Evolutionary conservation across 495 filamentous ascomycete species (phyloP).

Genomic region (Stereocaulon alpinum): DNA sequence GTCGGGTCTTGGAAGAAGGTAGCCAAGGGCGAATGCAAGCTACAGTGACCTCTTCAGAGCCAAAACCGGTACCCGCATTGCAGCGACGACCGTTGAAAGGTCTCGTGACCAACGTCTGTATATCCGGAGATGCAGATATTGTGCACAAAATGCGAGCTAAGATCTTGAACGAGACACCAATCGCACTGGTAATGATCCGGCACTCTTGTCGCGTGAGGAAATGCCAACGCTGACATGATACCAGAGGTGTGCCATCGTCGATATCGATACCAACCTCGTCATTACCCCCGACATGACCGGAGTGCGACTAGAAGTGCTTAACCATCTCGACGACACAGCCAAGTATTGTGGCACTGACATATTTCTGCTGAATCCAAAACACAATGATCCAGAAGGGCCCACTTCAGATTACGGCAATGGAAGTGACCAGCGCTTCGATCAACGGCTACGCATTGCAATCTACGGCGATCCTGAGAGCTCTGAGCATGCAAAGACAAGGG

Average conservation of each 20-base stretch:
- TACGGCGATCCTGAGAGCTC: constrained; percentile 92
- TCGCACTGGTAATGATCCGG: constrained; percentile 61
- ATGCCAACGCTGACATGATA: constrained; percentile 23
- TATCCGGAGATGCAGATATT: constrained; percentile 71
- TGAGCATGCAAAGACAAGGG: constrained; percentile 91
- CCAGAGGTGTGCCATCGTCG: constrained; percentile 83
- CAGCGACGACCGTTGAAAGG: constrained; percentile 56
- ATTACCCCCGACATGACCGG: constrained; percentile 58
- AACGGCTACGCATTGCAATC: constrained; percentile 80
- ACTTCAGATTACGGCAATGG: constrained; percentile 55
- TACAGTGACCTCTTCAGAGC: constrained; percentile 68
- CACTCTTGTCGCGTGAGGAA: constrained; percentile 12
- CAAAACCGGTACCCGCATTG: constrained; percentile 58
- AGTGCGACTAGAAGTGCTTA: constrained; percentile 60
- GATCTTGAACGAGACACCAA: constrained; percentile 76
- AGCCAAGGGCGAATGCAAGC: constrained; percentile 65
- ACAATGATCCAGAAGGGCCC: constrained; percentile 42
- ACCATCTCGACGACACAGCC: constrained; percentile 74
- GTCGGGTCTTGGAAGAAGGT: constrained; percentile 64
- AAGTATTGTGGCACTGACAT: constrained; percentile 87
- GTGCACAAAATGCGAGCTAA: constrained; percentile 76
- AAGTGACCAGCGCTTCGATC: constrained; percentile 57
- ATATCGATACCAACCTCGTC: constrained; percentile 81
- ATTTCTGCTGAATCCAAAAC: constrained; percentile 79
- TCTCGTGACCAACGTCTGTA: constrained; percentile 79